Base-by-base conservation (phyloP, 2,329 filamentous ascomycete genomes). In the Hymenoscyphus fructigenus region DNA sequence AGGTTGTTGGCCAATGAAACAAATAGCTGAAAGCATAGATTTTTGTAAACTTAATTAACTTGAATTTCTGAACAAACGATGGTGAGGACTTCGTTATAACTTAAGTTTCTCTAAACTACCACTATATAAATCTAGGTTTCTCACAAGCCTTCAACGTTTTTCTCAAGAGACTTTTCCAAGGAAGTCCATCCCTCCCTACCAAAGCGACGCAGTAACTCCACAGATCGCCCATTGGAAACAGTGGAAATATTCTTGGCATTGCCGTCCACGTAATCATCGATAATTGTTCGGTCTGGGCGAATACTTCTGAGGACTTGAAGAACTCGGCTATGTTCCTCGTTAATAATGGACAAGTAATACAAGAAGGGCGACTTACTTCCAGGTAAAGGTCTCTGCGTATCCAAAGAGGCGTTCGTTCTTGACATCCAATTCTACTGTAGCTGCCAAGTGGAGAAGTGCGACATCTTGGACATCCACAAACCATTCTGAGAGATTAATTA, bases 401-500 rank as follows among this genome's bases (percentile, higher is more conserved):
- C 67, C 67, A 36, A 72, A 70, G 3, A 76, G 50, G 2, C 75
- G 71, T 53, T 66, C 59, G 28, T 65, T 64, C 20, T 66, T 17
- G 2, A 74, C 66, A 2, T 72, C 69, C 0, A 70, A 66, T 36
- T 75, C 68, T 10, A 73, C 65, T 0, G 74, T 38, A 15, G 70
- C 71, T 7, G 74, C 74, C 2, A 76, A 63, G 57, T 77, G 75
- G 10, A 76, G 57, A 20, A 68, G 50, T 2, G 72, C 75, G 5
- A 66, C 67, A 50, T 77, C 74, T 61, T 72, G 66, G 6, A 76
- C 72, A 57, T 75, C 69, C 10, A 74, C 66, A 62, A 63, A 69
- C 28, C 57, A 67, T 61, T 67, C 60, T 62, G 41, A 29, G 6
- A 3, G 5, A 7, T 47, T 28, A 9, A 44, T 38, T 6, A 28